Conservation (phyloP, 1,284 basidiomycete species). For the Sphagnurus paluster region DNA sequence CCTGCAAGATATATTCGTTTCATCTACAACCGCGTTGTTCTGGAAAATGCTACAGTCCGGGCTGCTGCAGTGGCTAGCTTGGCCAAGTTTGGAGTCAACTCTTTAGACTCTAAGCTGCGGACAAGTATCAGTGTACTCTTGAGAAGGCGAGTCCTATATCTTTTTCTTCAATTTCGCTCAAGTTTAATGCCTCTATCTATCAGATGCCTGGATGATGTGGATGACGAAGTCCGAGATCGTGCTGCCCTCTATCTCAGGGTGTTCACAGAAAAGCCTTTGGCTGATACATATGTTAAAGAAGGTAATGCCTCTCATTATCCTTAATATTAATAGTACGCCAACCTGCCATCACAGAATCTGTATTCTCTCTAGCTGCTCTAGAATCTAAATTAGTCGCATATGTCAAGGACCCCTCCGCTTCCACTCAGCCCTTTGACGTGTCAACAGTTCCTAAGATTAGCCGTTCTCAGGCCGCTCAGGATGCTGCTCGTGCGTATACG, state of each 20-base stretch:
- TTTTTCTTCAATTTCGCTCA: conserved; percentile 9
- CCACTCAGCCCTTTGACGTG: conserved; percentile 75
- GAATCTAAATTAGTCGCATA: conserved; percentile 89
- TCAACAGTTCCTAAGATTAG: conserved; percentile 88
- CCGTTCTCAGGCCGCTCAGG: conserved; percentile 84
- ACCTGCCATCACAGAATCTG: conserved; percentile 70
- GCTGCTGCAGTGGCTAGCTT: conserved; percentile 95
- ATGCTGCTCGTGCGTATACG: conserved; percentile 70
- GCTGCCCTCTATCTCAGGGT: conserved; percentile 93
- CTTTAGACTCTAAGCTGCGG: conserved; percentile 76
- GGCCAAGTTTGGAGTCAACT: conserved; percentile 96
- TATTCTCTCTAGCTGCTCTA: conserved; percentile 85
- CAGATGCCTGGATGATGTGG: conserved; percentile 97
- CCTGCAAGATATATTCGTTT: conserved; percentile 99
- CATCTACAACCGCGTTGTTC: conserved; percentile 99
- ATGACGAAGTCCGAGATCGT: conserved; percentile 98
- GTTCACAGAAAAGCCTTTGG: conserved; percentile 79
- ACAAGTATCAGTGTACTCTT: conserved; percentile 88
- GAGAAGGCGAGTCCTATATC: conserved; percentile 73
- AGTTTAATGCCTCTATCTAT: conserved; percentile 8
- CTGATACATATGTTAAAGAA: conserved; percentile 88
- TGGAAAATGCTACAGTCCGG: conserved; percentile 97
- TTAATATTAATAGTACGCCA: conserved; percentile 3
- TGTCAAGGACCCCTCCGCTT: conserved; percentile 76
- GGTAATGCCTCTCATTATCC: conserved; percentile 47